phyloP scores from a whole-genome alignment of 202 grass and related monocot species.

The Digitaria exilis region DNA sequence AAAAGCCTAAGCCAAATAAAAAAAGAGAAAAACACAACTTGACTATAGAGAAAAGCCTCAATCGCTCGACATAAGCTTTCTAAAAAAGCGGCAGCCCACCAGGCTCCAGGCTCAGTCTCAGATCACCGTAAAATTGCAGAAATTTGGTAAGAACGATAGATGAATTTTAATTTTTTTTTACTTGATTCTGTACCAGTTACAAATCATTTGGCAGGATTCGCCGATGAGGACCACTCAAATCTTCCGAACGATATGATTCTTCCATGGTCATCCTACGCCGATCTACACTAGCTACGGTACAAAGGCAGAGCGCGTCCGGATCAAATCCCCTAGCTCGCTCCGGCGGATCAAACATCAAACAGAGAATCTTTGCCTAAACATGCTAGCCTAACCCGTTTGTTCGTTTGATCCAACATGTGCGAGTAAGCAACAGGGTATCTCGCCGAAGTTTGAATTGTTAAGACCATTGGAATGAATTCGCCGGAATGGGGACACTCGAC shows the following conservation, averaged over 20 bases:
- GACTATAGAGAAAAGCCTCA: too few relatives aligned
- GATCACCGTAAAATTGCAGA: neutral
- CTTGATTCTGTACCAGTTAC: neutral
- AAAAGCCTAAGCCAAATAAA: too few relatives aligned
- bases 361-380: neutral
- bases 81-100: too few relatives aligned
- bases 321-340: slow-evolving; percentile 28
- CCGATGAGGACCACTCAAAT: neutral
- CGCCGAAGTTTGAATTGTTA: neutral
- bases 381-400: neutral
- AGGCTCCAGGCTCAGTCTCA: too few relatives aligned
- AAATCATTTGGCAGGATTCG: neutral
- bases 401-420: neutral
- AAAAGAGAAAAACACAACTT: too few relatives aligned
- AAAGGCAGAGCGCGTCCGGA: slow-evolving; percentile 19
- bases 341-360: slow-evolving; percentile 14
- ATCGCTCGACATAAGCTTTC: too few relatives aligned
- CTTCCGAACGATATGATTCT: slow-evolving; percentile 9
- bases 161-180: too few relatives aligned
- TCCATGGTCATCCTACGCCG: neutral
- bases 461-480: neutral
- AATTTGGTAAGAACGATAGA: neutral
- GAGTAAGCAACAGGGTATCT: neutral
- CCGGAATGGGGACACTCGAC: neutral
- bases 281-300: slow-evolving; percentile 25